These are phyloP conservation scores for Syzygium syzygioides DNA, from an alignment of 441 rosid species.

Conservation along the genomic window DNA sequence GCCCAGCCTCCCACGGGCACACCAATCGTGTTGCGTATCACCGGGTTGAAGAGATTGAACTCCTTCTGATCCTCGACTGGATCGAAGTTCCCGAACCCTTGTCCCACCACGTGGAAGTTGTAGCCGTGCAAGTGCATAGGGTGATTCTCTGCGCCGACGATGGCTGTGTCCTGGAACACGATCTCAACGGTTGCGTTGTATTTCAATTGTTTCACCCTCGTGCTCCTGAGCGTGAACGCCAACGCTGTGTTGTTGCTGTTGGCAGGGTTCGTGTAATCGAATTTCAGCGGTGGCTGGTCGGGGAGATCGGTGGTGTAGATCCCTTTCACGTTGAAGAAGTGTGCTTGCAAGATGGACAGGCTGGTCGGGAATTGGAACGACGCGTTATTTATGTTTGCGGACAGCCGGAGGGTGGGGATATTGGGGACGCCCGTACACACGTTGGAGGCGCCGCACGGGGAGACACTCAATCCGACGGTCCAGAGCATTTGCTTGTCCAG, in stretches of 20 bases:
- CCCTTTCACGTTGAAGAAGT: slow-evolving; percentile 40
- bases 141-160: slow-evolving; percentile 55
- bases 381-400: slow-evolving; percentile 74
- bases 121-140: slow-evolving; percentile 92
- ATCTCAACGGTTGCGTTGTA: slow-evolving; percentile 72
- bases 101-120: slow-evolving; percentile 75
- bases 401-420: slow-evolving; percentile 15
- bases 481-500: slow-evolving; percentile 63
- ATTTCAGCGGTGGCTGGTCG: slow-evolving; percentile 41
- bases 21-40: slow-evolving; percentile 56
- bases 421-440: slow-evolving; percentile 30
- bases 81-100: slow-evolving; percentile 81
- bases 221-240: slow-evolving; percentile 38
- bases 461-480: slow-evolving; percentile 50
- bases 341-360: slow-evolving; percentile 56
- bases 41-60: slow-evolving; percentile 56
- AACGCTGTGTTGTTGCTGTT: slow-evolving; percentile 15
- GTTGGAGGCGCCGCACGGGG: slow-evolving; percentile 30
- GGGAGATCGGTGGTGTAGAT: slow-evolving; percentile 71
- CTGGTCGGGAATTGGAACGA: slow-evolving; percentile 49
- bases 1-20: slow-evolving; percentile 96
- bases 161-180: slow-evolving; percentile 63
- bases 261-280: slow-evolving; percentile 49
- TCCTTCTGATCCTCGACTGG: slow-evolving; percentile 29
- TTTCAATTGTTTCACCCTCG: slow-evolving; percentile 51